These are phyloP conservation scores for Peribolospora kevripleyi DNA, from an alignment of 768 basidiomycete genomes.

Conservation along the genomic window DNA sequence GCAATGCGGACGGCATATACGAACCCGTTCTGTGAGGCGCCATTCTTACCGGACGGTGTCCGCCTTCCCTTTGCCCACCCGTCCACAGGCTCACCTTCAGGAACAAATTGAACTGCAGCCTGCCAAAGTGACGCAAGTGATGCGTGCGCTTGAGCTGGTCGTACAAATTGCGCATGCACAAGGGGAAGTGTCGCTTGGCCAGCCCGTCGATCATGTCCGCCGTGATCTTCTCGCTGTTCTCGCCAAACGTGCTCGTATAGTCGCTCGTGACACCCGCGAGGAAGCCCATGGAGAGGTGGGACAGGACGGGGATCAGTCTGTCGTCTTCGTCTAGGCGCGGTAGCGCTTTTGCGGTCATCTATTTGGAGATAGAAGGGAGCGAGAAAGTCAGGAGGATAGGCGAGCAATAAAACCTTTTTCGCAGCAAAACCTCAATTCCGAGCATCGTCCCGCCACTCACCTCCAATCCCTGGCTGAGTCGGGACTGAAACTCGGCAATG, in stretches of 20 bases:
- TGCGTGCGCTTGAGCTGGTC: slow-evolving; percentile 47
- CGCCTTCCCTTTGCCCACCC: background rate
- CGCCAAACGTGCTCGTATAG: slow-evolving; percentile 34
- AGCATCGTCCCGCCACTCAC: slow-evolving; percentile 22
- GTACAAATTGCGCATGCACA: slow-evolving; percentile 84
- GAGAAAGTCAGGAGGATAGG: background rate
- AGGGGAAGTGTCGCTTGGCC: slow-evolving; percentile 66
- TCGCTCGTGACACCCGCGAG: slow-evolving; percentile 68
- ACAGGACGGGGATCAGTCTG: slow-evolving; percentile 62
- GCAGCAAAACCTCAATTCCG: background rate
- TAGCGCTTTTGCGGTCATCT: slow-evolving; percentile 65
- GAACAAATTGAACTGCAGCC: slow-evolving; percentile 78
- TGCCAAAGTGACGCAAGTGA: slow-evolving; percentile 77
- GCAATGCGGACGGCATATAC: background rate
- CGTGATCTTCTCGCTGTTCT: slow-evolving; percentile 40
- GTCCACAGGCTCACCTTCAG: slow-evolving; percentile 44
- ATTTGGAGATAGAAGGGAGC: background rate
- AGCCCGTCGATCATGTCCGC: slow-evolving; percentile 87
- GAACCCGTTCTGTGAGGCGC: too few relatives aligned
- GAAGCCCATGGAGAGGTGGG: slow-evolving; percentile 83
- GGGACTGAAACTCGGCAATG: slow-evolving; percentile 55
- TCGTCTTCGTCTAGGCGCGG: slow-evolving; percentile 87
- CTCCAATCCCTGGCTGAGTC: slow-evolving; percentile 49
- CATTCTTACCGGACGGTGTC: background rate
- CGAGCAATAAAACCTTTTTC: background rate